Evolutionary conservation across 495 filamentous ascomycete species (phyloP).

Genomic region (Diplogelasinospora grovesii): DNA sequence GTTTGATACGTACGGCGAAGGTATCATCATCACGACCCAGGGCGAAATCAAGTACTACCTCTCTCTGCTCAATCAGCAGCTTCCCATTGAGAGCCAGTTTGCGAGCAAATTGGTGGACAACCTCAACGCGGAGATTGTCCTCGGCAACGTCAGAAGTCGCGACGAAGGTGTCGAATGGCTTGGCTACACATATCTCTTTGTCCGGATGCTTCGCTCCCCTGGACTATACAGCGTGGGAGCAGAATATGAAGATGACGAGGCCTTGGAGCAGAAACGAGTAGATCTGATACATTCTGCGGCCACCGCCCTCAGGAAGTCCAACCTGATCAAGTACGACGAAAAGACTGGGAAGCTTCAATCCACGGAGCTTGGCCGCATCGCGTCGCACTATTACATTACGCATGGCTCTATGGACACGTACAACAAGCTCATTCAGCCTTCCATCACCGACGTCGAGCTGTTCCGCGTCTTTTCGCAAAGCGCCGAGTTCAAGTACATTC

Average conservation of each 20-base stretch:
- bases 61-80: constrained; percentile 90
- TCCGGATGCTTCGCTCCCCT: constrained; percentile 94
- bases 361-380: constrained; percentile 90
- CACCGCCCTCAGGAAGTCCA: constrained; percentile 75
- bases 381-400: constrained; percentile 97
- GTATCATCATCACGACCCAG: constrained; percentile 97
- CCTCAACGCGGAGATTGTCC: constrained; percentile 92
- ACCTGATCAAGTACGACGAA: constrained; percentile 91
- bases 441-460: constrained; percentile 83
- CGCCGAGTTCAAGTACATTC: constrained; percentile 98
- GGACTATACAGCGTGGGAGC: constrained; percentile 93
- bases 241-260: constrained; percentile 88
- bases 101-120: constrained; percentile 92
- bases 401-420: constrained; percentile 95
- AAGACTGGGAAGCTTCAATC: constrained; percentile 81
- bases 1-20: constrained; percentile 95
- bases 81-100: constrained; percentile 96
- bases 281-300: constrained; percentile 95
- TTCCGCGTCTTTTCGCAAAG: constrained; percentile 98
- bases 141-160: constrained; percentile 86
- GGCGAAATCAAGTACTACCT: constrained; percentile 94
- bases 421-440: constrained; percentile 90
- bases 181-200: constrained; percentile 96
- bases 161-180: constrained; percentile 98
- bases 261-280: constrained; percentile 91